phyloP scores from a whole-genome alignment of 1,284 basidiomycete genomes.

The Tylopilus orsonianus region DNA sequence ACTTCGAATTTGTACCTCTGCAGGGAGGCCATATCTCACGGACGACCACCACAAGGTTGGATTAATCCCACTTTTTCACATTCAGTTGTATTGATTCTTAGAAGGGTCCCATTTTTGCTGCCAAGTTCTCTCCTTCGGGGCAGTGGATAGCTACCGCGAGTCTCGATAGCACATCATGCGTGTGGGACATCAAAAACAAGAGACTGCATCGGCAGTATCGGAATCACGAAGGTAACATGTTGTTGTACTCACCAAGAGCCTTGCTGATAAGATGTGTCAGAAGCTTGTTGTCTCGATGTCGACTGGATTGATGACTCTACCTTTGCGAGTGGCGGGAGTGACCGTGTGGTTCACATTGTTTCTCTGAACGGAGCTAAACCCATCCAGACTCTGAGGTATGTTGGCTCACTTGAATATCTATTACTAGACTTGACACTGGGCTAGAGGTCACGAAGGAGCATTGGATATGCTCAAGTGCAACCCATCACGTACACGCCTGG shows the following conservation, averaged over 20 bases:
- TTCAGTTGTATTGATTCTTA: constrained; percentile 20
- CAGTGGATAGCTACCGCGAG: constrained; percentile 71
- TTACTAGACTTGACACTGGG: constrained; percentile 13
- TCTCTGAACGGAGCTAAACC: constrained; percentile 51
- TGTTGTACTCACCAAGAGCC: not conserved
- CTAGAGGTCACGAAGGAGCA: constrained; percentile 73
- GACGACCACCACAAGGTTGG: constrained; percentile 64
- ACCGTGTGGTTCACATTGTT: constrained; percentile 62
- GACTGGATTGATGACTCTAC: constrained; percentile 75
- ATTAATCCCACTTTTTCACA: not conserved
- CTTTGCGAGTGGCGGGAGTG: constrained; percentile 76
- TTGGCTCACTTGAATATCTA: constrained; percentile 7
- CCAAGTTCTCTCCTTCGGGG: constrained; percentile 69
- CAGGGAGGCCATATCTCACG: constrained; percentile 60
- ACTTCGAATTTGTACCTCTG: constrained; percentile 59
- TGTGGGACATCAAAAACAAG: constrained; percentile 74
- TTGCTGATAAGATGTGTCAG: constrained; percentile 19
- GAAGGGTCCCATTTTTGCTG: constrained; percentile 75
- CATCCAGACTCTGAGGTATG: constrained; percentile 58
- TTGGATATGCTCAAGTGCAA: constrained; percentile 78
- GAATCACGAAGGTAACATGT: constrained; percentile 58
- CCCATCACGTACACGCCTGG: constrained; percentile 60
- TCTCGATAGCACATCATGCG: constrained; percentile 69
- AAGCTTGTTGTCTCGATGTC: constrained; percentile 75
- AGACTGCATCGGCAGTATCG: constrained; percentile 59